phyloP scores from a whole-genome alignment of 1,139 yeast genomes.

The Hemisphaericaspora lyxosophila region DNA sequence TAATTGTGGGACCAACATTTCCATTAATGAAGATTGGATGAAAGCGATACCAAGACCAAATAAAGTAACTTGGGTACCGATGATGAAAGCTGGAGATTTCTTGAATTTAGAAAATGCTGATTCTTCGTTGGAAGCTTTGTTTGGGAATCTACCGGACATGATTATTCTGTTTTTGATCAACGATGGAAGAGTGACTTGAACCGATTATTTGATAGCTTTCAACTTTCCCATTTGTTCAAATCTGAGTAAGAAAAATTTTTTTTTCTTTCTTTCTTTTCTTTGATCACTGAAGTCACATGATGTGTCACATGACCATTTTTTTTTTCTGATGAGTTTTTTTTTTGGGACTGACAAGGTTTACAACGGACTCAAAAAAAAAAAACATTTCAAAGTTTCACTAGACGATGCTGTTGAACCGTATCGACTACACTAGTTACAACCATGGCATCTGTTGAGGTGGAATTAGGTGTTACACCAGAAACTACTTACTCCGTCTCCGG shows the following conservation, averaged over 20 bases:
- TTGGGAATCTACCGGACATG: slow-evolving; percentile 29
- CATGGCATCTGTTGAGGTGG: slow-evolving; percentile 27
- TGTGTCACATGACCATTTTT: neutral
- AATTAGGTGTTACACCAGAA: slow-evolving; percentile 31
- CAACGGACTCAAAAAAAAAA: too few species aligned
- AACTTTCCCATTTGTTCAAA: neutral
- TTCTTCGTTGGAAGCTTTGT: slow-evolving; percentile 22
- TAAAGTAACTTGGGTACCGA: slow-evolving; percentile 59
- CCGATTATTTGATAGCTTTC: too few species aligned
- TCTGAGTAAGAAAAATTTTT: slow-evolving; percentile 1
- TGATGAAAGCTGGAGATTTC: slow-evolving; percentile 62
- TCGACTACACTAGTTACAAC: too few species aligned
- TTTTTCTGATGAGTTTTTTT: neutral
- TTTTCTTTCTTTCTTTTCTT: too few species aligned
- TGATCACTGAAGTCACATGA: neutral
- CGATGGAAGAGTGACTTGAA: neutral
- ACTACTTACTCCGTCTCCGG: slow-evolving; percentile 64
- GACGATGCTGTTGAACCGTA: too few species aligned
- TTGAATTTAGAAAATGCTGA: slow-evolving; percentile 52
- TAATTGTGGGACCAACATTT: slow-evolving; percentile 76
- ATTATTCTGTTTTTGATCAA: neutral
- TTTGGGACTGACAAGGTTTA: too few species aligned
- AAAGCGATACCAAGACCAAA: slow-evolving; percentile 74
- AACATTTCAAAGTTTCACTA: too few species aligned
- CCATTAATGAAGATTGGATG: slow-evolving; percentile 78